Conservation (phyloP, 176 grass and related monocot species). For the Aechmea fasciata region DNA sequence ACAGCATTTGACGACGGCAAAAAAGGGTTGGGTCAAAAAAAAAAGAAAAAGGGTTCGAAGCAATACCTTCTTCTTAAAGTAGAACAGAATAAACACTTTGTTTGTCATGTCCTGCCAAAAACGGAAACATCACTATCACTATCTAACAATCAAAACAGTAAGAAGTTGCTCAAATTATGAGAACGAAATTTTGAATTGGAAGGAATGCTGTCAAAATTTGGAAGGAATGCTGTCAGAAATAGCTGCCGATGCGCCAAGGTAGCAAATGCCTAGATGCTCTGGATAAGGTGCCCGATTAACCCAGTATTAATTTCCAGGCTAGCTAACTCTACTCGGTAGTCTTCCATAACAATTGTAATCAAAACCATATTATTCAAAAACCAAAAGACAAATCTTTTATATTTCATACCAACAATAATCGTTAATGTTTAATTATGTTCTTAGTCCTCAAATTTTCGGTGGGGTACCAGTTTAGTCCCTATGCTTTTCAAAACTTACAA, state of each 20-base stretch:
- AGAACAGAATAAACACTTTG: conserved; percentile 92
- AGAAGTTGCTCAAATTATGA: neutral
- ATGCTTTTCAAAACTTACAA: too few species aligned
- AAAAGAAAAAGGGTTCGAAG: conserved; percentile 1
- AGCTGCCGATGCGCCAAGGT: neutral
- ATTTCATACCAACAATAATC: too few species aligned
- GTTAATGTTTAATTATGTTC: too few species aligned
- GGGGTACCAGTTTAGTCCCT: too few species aligned
- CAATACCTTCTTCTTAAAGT: conserved; percentile 76
- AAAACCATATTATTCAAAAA: too few species aligned
- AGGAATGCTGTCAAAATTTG: too few species aligned
- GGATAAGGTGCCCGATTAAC: neutral
- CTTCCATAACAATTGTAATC: too few species aligned
- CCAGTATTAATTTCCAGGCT: neutral
- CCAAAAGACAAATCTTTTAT: too few species aligned
- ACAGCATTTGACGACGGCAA: neutral
- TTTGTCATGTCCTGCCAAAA: conserved; percentile 62
- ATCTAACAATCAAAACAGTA: neutral
- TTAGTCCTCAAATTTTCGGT: too few species aligned
- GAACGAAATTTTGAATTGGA: neutral
- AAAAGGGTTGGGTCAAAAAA: conserved; percentile 3
- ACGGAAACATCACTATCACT: conserved; percentile 6
- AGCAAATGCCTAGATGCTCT: neutral
- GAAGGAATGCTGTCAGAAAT: neutral
- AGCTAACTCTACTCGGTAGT: too few species aligned